Evolutionary conservation across 2,329 filamentous ascomycete species (phyloP).

Genomic region (Calonectria montana): DNA sequence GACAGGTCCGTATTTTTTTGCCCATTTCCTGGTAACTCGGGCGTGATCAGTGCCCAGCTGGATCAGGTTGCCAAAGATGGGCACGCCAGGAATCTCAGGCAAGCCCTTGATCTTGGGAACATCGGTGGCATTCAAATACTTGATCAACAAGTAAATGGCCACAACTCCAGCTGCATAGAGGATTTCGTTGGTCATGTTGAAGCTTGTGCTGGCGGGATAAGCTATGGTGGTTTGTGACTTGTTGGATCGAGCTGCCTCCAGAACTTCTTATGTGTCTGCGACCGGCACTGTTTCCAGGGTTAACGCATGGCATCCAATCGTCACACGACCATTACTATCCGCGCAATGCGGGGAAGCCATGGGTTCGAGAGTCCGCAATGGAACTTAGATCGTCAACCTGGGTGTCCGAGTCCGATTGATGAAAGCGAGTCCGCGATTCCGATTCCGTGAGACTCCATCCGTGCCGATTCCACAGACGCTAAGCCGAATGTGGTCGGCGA

Average conservation of each 20-base stretch:
- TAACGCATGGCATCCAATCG: not conserved
- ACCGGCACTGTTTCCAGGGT: not conserved
- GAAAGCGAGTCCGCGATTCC: conserved; percentile 12
- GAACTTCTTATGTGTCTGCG: not conserved
- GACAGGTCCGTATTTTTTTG: conserved; percentile 70
- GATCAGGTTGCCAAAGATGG: conserved; percentile 72
- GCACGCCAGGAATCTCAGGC: conserved; percentile 70
- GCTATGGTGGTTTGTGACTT: not conserved
- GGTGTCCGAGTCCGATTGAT: conserved; percentile 5
- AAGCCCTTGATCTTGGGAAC: conserved; percentile 70
- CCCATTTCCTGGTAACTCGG: conserved; percentile 65
- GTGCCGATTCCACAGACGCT: conserved; percentile 14
- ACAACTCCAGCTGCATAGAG: conserved; percentile 15
- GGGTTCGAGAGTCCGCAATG: not conserved
- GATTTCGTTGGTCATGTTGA: conserved; percentile 21
- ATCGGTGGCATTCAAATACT: conserved; percentile 61
- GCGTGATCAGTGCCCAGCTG: conserved; percentile 70
- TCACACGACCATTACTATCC: conserved; percentile 1
- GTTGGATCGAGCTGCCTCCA: not conserved
- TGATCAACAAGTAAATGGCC: conserved; percentile 38
- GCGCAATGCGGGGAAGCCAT: not conserved
- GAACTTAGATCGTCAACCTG: not conserved
- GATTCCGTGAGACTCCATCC: conserved; percentile 8
- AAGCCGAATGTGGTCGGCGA: not conserved
- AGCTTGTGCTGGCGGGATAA: not conserved